These are phyloP conservation scores for Tricharina praecox DNA, from an alignment of 495 filamentous ascomycete species.

Conservation along the genomic window DNA sequence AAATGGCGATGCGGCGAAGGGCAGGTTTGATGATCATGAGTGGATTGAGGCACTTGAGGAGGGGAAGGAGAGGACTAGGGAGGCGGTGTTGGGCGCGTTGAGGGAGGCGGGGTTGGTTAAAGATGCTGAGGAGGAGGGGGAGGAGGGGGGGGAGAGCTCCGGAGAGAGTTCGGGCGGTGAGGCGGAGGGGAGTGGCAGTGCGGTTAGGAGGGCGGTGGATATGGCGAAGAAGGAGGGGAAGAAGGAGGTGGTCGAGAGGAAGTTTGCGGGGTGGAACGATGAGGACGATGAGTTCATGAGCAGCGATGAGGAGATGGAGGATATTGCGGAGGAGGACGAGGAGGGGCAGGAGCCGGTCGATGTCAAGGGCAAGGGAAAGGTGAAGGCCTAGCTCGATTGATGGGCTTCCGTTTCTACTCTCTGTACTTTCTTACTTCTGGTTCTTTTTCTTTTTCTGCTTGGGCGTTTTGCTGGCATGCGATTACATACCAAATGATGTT, in stretches of 20 bases:
- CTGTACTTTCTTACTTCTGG: too few species aligned
- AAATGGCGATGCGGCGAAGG: slow-evolving; percentile 45
- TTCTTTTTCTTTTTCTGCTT: too few species aligned
- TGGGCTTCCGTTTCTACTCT: too few species aligned
- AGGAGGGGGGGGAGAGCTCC: slow-evolving; percentile 12
- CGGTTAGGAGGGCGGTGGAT: slow-evolving; percentile 20
- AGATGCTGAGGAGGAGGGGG: too few species aligned
- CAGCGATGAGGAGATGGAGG: slow-evolving; percentile 36
- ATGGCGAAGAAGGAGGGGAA: slow-evolving; percentile 26
- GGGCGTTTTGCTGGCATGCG: too few species aligned
- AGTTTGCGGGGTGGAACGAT: slow-evolving; percentile 64
- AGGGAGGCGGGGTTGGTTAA: slow-evolving; percentile 19
- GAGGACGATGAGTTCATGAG: slow-evolving; percentile 86
- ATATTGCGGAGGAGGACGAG: background rate
- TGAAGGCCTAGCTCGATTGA: background rate
- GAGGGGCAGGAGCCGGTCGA: background rate
- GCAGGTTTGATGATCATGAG: slow-evolving; percentile 62
- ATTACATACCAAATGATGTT: too few species aligned
- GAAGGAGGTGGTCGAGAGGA: slow-evolving; percentile 34
- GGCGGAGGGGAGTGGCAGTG: slow-evolving; percentile 34
- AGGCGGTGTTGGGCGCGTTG: slow-evolving; percentile 65
- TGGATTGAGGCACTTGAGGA: slow-evolving; percentile 92
- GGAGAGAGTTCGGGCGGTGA: slow-evolving; percentile 38
- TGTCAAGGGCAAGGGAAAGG: slow-evolving; percentile 1
- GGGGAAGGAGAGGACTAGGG: slow-evolving; percentile 59